These are phyloP conservation scores for Solanum chiquidenum DNA, from an alignment of 257 asterid genomes.

Conservation along the genomic window DNA sequence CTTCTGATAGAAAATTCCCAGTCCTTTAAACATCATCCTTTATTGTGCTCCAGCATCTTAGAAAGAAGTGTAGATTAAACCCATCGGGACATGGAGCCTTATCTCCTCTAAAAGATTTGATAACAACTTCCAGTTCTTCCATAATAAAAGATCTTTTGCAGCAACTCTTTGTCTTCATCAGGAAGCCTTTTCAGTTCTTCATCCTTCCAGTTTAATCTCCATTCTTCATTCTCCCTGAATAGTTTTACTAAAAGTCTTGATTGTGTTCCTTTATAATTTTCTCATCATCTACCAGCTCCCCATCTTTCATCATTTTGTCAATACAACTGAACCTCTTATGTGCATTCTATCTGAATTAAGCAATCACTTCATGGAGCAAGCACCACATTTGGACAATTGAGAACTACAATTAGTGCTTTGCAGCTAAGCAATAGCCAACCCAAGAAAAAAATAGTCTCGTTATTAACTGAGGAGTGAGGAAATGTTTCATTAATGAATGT, in stretches of 20 bases:
- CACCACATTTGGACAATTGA: not conserved
- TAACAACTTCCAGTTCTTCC: not conserved
- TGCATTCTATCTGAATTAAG: not conserved
- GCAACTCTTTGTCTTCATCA: not conserved
- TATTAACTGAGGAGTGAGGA: not conserved
- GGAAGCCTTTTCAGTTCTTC: not conserved
- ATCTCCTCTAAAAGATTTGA: not conserved
- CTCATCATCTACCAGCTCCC: not conserved
- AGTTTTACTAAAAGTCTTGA: not conserved
- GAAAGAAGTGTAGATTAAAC: not conserved
- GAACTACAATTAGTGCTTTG: not conserved
- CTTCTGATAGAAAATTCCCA: not conserved
- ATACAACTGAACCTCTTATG: not conserved
- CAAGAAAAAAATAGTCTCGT: not conserved
- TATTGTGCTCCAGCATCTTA: not conserved
- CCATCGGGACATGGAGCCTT: not conserved
- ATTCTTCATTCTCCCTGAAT: not conserved
- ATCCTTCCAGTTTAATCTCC: not conserved
- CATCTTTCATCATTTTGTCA: not conserved
- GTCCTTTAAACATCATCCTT: not conserved
- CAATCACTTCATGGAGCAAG: not conserved
- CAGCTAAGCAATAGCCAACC: not conserved
- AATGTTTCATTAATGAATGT: not conserved
- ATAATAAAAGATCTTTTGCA: not conserved
- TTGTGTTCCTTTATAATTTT: not conserved